These are phyloP conservation scores for Diutina neorugosa DNA, from an alignment of 1,139 yeast species.

Conservation along the genomic window DNA sequence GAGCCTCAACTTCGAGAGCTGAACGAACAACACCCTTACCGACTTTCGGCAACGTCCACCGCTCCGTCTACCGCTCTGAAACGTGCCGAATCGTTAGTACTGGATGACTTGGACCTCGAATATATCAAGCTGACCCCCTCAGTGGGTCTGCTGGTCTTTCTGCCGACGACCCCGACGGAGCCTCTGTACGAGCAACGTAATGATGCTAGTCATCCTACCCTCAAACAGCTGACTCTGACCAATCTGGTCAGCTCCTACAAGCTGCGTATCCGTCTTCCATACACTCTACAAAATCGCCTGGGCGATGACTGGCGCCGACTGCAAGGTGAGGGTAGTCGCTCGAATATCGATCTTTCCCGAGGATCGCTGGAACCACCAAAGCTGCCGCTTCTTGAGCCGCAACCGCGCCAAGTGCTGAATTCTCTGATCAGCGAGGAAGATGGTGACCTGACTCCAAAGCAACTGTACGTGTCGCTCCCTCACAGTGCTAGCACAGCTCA, in stretches of 20 bases:
- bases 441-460: conserved; percentile 1
- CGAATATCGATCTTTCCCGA: not conserved
- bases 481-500: not conserved
- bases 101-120: not conserved
- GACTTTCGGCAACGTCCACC: not conserved
- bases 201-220: not conserved
- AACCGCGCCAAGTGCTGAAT: not conserved
- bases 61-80: not conserved
- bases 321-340: not conserved
- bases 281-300: not conserved
- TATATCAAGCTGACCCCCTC: not conserved
- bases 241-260: conserved; percentile 1
- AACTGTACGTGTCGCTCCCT: not conserved
- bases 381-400: not conserved
- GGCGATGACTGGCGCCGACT: conserved; percentile 2
- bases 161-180: not conserved
- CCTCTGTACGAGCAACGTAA: not conserved
- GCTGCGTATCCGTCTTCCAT: not conserved
- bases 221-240: not conserved
- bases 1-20: not conserved
- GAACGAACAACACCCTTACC: not conserved
- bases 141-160: not conserved
- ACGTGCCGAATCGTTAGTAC: not conserved
- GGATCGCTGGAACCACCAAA: not conserved
- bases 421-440: not conserved